Base-by-base conservation (phyloP, 257 asterid genomes). In the Solanum stenotomum region DNA sequence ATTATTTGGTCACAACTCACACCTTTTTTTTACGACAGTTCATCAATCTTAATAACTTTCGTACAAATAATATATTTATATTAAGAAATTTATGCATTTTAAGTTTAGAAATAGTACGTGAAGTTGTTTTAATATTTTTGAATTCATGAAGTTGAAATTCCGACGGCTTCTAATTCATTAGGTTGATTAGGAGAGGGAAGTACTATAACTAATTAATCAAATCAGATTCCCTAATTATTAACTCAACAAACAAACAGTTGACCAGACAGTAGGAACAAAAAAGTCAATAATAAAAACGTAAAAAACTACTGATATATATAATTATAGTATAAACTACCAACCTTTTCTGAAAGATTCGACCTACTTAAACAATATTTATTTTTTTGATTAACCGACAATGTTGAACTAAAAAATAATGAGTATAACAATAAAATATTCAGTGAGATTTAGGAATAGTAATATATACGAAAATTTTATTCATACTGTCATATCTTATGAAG, bases 401-500 rank as follows among this genome's bases (percentile, higher is more conserved):
- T 35, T 74, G 49, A 74, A 34, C 27, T 72, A 1, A 72, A 33
- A 52, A 52, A 34, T 22, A 71, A 16, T 29, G 18, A 71, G 10
- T 1, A 31, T 6, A 71, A 71, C 1, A 33, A 61, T 9, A 9
- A 23, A 0, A 23, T 20, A 61, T 22, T 61, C 6, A 6, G 4
- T 25, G 18, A n/a, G 34, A 67, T 67, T 22, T 1, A 10, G 1
- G 4, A 23, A 61, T 5, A 3, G 12, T 59, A 20, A 59, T 59
- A 49, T 14, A 49, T 49, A 52, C 61, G 3, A 5, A 52, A 16
- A 2, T 2, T 1, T 16, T 6, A 52, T 6, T 52, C 4, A 49
- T 4, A 12, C 52, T 0, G 2, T 11, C 16, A 46, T 46, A 46
- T 0, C 2, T 46, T 4, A 13, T 0, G 2, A 46, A 46, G 2